Evolutionary conservation across 805 yeast genomes (phyloP).

Genomic region (Jamesozyma rosinii): DNA sequence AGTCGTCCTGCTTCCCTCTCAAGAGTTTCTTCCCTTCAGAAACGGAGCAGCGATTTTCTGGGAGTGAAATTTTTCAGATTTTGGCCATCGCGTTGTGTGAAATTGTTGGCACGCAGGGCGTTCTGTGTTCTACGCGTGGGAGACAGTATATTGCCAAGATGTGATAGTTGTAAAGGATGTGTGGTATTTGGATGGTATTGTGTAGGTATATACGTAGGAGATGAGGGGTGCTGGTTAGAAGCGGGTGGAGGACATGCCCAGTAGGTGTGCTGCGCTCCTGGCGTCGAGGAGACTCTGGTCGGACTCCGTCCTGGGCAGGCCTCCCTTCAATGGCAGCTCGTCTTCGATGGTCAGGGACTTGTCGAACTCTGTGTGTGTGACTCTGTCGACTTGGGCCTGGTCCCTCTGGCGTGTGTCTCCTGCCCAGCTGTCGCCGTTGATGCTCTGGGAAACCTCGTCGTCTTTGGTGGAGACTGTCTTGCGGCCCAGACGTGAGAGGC

Average conservation of each 20-base stretch:
- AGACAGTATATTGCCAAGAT: too few relatives aligned
- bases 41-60: too few relatives aligned
- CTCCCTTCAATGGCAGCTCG: too few relatives aligned
- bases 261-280: slow-evolving; percentile 67
- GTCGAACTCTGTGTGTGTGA: slow-evolving; percentile 24
- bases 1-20: too few relatives aligned
- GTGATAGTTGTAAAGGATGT: too few relatives aligned
- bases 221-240: too few relatives aligned
- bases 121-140: too few relatives aligned
- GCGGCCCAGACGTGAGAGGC: slow-evolving; percentile 67
- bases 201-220: too few relatives aligned
- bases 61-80: too few relatives aligned
- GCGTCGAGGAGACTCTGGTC: slow-evolving; percentile 48
- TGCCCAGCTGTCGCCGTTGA: slow-evolving; percentile 49
- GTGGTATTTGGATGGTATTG: too few relatives aligned
- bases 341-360: slow-evolving; percentile 4
- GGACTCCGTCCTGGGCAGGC: not conserved
- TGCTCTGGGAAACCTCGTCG: slow-evolving; percentile 35
- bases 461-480: slow-evolving; percentile 26
- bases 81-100: slow-evolving; percentile 5
- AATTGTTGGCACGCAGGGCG: not conserved
- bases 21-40: too few relatives aligned
- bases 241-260: slow-evolving; percentile 55
- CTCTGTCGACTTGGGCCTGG: slow-evolving; percentile 9
- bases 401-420: slow-evolving; percentile 38